Conservation (phyloP, 1,139 yeast species). For the Maudiozyma humilis region DNA sequence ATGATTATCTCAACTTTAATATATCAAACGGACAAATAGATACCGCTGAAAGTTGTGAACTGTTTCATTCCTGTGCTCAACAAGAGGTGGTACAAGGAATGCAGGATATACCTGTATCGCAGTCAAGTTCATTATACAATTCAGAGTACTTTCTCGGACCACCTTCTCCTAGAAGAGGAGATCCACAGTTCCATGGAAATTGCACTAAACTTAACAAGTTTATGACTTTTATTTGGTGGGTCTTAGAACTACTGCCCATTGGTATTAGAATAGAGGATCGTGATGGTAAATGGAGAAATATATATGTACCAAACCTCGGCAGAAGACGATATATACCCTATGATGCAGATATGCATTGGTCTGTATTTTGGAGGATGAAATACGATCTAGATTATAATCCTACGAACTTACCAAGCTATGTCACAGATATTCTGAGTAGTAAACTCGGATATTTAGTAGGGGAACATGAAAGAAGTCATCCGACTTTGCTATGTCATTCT, state of each 20-base stretch:
- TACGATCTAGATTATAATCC: slow-evolving; percentile 41
- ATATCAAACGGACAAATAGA: not conserved
- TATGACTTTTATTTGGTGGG: slow-evolving; percentile 43
- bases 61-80: too few relatives aligned
- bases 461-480: not conserved
- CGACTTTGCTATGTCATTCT: too few relatives aligned
- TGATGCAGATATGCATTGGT: slow-evolving; percentile 50
- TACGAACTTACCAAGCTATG: slow-evolving; percentile 36
- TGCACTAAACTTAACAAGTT: slow-evolving; percentile 13
- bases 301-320: slow-evolving; percentile 48
- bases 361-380: slow-evolving; percentile 48
- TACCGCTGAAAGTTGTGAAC: too few relatives aligned
- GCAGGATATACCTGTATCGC: not conserved
- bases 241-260: slow-evolving; percentile 50
- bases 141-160: not conserved
- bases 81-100: too few relatives aligned
- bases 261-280: slow-evolving; percentile 42
- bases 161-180: not conserved
- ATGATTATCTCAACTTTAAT: slow-evolving; percentile 37
- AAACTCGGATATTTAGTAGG: not conserved
- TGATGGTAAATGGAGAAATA: slow-evolving; percentile 41
- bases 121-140: not conserved
- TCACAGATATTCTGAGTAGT: slow-evolving; percentile 18
- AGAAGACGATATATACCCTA: slow-evolving; percentile 41
- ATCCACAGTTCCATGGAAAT: not conserved